Evolutionary conservation across 73 alveolate genomes (phyloP).

Genomic region (Blepharisma japonicum): DNA sequence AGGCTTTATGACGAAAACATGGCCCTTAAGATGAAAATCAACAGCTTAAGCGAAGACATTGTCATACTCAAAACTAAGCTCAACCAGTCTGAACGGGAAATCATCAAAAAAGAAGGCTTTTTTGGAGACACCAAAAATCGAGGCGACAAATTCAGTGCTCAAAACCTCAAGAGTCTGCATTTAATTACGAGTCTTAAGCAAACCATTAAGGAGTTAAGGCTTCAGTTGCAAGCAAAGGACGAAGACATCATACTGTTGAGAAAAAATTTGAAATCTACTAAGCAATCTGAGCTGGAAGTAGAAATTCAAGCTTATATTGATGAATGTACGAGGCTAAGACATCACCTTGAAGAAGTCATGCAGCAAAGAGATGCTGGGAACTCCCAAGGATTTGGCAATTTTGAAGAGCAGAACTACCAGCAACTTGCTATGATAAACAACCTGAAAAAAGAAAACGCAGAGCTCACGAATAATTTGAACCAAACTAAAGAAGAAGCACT

Average conservation of each 20-base stretch:
- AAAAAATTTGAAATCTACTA: conserved; percentile 53
- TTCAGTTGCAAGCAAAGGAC: conserved; percentile 21
- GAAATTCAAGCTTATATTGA: conserved; percentile 56
- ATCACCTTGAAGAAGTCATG: conserved; percentile 44
- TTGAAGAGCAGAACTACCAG: conserved; percentile 19
- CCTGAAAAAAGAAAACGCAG: conserved; percentile 27
- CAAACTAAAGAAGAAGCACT: conserved; percentile 22
- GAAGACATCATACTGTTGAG: conserved; percentile 46
- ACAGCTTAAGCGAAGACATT: conserved; percentile 38
- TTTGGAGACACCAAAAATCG: background rate
- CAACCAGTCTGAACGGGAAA: background rate
- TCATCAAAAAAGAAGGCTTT: conserved; percentile 32
- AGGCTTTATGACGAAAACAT: conserved; percentile 49
- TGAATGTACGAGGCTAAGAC: conserved; percentile 65
- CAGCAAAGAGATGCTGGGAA: conserved; percentile 11
- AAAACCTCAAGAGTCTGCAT: conserved; percentile 28
- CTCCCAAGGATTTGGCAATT: too few species aligned
- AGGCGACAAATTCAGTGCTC: conserved; percentile 12
- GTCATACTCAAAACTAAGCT: conserved; percentile 35
- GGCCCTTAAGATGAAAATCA: conserved; percentile 35
- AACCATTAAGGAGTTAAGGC: conserved; percentile 53
- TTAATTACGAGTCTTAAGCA: conserved; percentile 43
- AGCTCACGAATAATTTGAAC: background rate
- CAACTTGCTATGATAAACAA: background rate
- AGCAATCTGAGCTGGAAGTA: conserved; percentile 44